Base-by-base conservation (phyloP, 306 rosid genomes). In the Vigna mungo region DNA sequence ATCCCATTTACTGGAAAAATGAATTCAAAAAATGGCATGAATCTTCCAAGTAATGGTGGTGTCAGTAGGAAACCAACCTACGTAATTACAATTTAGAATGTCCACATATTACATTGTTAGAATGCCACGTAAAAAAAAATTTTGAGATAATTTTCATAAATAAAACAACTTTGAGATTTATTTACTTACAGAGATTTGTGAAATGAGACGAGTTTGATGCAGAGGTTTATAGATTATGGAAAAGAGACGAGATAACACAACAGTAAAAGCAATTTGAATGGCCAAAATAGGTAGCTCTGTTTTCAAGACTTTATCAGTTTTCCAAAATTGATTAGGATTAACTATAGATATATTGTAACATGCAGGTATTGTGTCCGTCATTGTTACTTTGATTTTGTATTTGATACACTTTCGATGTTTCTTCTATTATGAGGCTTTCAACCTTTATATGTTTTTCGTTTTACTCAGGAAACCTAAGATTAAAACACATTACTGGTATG, bases 11-110 rank as follows among this genome's bases (percentile, higher is more conserved):
- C 2, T 4, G 83, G 84, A 43, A 6, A 78, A 13, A 75, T 3
- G 15, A 9, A 23, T 1, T 0, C 0, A 9, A 59, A 78, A 1
- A 71, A 0, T 0, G 0, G 0, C 3, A 23, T 0, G 9, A 0
- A 4, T 8, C 11, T 27, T 68, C 82, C 83, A 6, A 84, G 13
- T 13, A 78, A 6, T 6, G 30, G 25, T 6, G 65, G 61, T 39
- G 83, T 76, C 15, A 84, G 46, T 2, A 82, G 2, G n/a, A 84
- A 69, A 14, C 88, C 90, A 55, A 66, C 69, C 87, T 86, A 7
- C 74, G 20, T 30, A 30, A 3, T 30, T 30, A 30, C 5, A 30
- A 30, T 30, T 27, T 27, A 27, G 30, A 27, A 27, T 27, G 2
- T 3, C 30, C 30, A 27, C 11, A 47, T 53, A 10, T 21, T 55